Evolutionary conservation across 1,284 basidiomycete species (phyloP).

Genomic region (Leccinum discolor): DNA sequence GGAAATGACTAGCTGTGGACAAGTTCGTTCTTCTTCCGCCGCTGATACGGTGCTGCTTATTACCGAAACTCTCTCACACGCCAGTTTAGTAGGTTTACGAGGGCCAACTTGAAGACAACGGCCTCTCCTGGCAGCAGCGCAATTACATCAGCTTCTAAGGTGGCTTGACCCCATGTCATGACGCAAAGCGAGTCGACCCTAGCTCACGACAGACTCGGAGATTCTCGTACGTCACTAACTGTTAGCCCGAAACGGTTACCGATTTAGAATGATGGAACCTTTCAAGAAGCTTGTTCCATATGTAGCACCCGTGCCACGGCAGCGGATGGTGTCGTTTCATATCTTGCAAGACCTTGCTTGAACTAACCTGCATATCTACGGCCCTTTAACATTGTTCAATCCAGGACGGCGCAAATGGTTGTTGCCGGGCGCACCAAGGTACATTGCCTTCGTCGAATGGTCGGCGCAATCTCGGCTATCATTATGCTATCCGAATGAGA

Average conservation of each 20-base stretch:
- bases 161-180: neutral
- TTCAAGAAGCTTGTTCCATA: neutral
- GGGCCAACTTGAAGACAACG: neutral
- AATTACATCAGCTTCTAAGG: neutral
- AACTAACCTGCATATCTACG: neutral
- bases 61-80: neutral
- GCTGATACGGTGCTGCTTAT: neutral
- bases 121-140: neutral
- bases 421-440: neutral
- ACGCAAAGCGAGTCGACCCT: neutral
- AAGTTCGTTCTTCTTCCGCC: neutral
- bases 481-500: constrained; percentile 9
- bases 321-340: neutral
- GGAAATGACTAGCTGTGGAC: neutral
- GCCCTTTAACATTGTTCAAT: neutral
- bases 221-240: neutral
- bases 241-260: neutral
- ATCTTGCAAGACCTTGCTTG: neutral
- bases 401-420: neutral
- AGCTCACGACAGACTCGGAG: neutral
- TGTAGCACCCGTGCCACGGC: no score
- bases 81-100: neutral
- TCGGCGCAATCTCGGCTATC: neutral
- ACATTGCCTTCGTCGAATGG: neutral
- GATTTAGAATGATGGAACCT: neutral